Evolutionary conservation across 805 yeast genomes (phyloP).

Genomic region (Myxozyma melibiosi): DNA sequence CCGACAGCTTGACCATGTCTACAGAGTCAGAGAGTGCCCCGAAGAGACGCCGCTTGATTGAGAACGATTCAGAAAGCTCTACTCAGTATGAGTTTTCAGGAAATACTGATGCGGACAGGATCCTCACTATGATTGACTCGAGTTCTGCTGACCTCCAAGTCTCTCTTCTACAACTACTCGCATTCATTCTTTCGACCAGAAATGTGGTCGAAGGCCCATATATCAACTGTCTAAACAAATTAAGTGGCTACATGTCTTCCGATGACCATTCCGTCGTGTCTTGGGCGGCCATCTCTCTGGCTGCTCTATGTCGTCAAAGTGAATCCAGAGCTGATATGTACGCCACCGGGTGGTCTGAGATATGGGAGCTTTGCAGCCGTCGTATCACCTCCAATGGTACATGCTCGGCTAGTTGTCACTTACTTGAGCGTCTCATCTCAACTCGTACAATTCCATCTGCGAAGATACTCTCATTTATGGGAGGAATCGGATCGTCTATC

Average conservation of each 20-base stretch:
- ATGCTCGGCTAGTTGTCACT: constrained; percentile 16
- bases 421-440: constrained; percentile 11
- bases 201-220: not conserved
- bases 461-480: not conserved
- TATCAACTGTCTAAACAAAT: not conserved
- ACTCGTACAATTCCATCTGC: not conserved
- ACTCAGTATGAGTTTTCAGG: not conserved
- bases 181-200: constrained; percentile 2
- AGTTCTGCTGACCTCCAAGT: not conserved
- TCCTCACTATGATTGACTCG: not conserved
- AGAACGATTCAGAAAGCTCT: not conserved
- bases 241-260: not conserved
- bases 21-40: not conserved
- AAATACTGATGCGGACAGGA: not conserved
- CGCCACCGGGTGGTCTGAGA: constrained; percentile 11
- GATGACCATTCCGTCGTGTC: constrained; percentile 16
- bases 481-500: constrained; percentile 6
- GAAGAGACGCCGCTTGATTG: constrained; percentile 13
- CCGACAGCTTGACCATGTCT: not conserved
- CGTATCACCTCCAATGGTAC: constrained; percentile 11
- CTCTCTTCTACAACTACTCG: constrained; percentile 15
- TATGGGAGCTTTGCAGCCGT: constrained; percentile 15
- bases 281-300: constrained; percentile 25
- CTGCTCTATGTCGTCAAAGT: not conserved
- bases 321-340: not conserved